phyloP scores from a whole-genome alignment of 148 eudicot species.

The Silene uniflora region DNA sequence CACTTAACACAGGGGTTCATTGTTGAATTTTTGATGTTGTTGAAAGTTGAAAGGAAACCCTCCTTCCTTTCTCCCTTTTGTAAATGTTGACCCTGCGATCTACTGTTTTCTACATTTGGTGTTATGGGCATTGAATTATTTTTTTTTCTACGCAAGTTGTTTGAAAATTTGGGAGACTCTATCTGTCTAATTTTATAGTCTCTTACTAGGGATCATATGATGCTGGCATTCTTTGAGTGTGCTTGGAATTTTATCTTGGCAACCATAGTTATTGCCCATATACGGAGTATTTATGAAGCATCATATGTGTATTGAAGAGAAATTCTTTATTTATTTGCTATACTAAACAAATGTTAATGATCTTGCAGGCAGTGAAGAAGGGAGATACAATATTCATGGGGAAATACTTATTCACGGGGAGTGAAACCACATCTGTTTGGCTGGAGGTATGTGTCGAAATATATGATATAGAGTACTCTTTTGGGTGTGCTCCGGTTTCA shows the following conservation, averaged over 20 bases:
- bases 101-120: background rate
- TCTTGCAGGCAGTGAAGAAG: conserved; percentile 76
- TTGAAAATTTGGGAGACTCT: too few relatives aligned
- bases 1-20: too few relatives aligned
- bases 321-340: background rate
- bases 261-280: background rate
- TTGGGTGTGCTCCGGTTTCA: too few relatives aligned
- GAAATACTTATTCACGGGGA: conserved; percentile 91
- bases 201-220: background rate
- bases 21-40: background rate
- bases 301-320: background rate
- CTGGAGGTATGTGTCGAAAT: conserved; percentile 61
- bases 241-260: background rate
- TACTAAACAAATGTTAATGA: conserved; percentile 18
- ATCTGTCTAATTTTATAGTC: too few relatives aligned
- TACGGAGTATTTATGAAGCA: background rate
- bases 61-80: background rate
- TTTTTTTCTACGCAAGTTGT: background rate
- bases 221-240: background rate
- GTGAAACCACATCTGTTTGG: conserved; percentile 98
- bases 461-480: background rate
- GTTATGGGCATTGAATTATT: background rate
- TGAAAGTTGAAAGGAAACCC: background rate
- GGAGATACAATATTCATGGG: conserved; percentile 96
- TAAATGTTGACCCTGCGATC: background rate